Conservation (phyloP, 164 flowering plant species). For the Vitis amurensis region DNA sequence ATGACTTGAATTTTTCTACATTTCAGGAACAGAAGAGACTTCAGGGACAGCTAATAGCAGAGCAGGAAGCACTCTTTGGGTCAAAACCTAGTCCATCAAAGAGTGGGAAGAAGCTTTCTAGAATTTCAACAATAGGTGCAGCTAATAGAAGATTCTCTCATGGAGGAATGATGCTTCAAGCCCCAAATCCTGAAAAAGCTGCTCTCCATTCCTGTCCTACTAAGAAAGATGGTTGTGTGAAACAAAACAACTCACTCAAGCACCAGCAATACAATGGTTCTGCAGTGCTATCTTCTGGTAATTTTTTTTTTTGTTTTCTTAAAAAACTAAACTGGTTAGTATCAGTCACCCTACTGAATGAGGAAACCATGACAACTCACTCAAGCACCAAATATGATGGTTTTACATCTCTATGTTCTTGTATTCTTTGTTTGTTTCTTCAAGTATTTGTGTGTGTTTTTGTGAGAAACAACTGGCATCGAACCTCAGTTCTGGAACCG, state of each 20-base stretch:
- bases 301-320: background rate
- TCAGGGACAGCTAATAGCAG: conserved; percentile 69
- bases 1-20: background rate
- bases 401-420: no score
- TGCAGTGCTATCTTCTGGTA: conserved; percentile 24
- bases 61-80: conserved; percentile 78
- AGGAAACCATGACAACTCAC: no score
- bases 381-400: no score
- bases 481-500: background rate
- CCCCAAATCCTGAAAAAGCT: conserved; percentile 27
- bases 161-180: conserved; percentile 39
- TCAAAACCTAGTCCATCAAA: conserved; percentile 58
- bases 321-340: background rate
- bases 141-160: conserved; percentile 36
- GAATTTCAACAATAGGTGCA: conserved; percentile 28
- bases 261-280: conserved; percentile 10
- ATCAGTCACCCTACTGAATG: no score
- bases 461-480: no score
- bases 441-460: no score
- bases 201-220: conserved; percentile 8
- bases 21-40: conserved; percentile 56
- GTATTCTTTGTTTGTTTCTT: no score
- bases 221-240: conserved; percentile 10
- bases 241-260: conserved; percentile 4
- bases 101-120: conserved; percentile 35